These are phyloP conservation scores for Pezicula radicicola DNA, from an alignment of 2,329 filamentous ascomycete species.

Conservation along the genomic window DNA sequence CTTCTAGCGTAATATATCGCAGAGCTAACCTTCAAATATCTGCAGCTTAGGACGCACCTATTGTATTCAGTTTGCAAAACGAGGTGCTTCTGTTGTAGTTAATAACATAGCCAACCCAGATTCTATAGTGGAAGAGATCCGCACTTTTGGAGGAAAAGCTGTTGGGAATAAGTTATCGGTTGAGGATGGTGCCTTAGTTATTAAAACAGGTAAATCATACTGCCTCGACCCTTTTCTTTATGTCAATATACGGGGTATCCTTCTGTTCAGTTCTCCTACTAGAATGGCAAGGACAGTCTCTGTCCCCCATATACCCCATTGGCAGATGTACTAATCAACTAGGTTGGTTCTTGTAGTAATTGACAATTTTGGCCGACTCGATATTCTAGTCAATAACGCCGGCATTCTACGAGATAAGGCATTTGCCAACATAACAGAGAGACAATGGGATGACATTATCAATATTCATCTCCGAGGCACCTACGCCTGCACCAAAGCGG, in stretches of 20 bases:
- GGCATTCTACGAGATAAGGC: slow-evolving; percentile 98
- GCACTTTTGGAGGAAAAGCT: slow-evolving; percentile 83
- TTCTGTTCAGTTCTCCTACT: too few relatives aligned
- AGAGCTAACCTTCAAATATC: slow-evolving; percentile 20
- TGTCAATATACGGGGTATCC: too few relatives aligned
- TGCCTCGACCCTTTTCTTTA: too few relatives aligned
- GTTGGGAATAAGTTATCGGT: slow-evolving; percentile 91
- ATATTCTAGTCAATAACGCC: slow-evolving; percentile 96
- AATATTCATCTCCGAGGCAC: slow-evolving; percentile 92
- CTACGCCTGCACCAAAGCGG: slow-evolving; percentile 95
- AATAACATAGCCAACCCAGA: slow-evolving; percentile 96
- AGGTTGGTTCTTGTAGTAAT: slow-evolving; percentile 58
- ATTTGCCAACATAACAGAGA: slow-evolving; percentile 96
- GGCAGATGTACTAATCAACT: too few relatives aligned
- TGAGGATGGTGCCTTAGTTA: slow-evolving; percentile 85
- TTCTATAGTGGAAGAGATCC: slow-evolving; percentile 86
- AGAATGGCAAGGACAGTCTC: too few relatives aligned
- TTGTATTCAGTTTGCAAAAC: slow-evolving; percentile 80
- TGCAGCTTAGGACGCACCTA: slow-evolving; percentile 83
- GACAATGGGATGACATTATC: slow-evolving; percentile 86
- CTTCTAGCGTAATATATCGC: neutral
- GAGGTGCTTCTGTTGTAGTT: slow-evolving; percentile 82
- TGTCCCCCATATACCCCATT: too few relatives aligned
- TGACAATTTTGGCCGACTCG: slow-evolving; percentile 87
- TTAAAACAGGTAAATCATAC: slow-evolving; percentile 51